These are phyloP conservation scores for Scheffersomyces parashehatae DNA, from an alignment of 1,139 yeast species.

Conservation along the genomic window DNA sequence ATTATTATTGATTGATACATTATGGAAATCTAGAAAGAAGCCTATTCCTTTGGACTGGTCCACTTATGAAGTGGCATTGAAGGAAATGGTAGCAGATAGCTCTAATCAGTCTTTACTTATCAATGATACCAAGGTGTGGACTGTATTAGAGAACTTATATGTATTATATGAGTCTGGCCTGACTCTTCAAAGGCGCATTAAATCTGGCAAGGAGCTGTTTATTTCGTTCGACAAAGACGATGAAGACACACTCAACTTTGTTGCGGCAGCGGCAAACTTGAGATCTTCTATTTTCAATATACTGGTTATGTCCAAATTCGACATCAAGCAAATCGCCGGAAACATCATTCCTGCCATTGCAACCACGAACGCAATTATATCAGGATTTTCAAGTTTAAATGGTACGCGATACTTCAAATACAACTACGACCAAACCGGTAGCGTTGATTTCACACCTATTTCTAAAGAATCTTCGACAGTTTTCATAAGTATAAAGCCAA, in stretches of 20 bases:
- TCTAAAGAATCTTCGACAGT: constrained; percentile 47
- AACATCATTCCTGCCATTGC: constrained; percentile 98
- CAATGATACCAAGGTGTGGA: constrained; percentile 66
- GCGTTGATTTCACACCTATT: constrained; percentile 19
- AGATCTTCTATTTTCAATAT: constrained; percentile 75
- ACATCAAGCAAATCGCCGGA: constrained; percentile 92
- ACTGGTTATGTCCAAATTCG: constrained; percentile 75
- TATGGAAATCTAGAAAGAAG: constrained; percentile 71
- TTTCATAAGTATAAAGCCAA: constrained; percentile 67
- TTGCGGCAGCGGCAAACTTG: constrained; percentile 83
- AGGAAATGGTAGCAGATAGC: constrained; percentile 11
- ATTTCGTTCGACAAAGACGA: constrained; percentile 93
- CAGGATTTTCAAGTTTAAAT: constrained; percentile 76
- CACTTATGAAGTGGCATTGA: constrained; percentile 16
- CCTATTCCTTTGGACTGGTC: constrained; percentile 62
- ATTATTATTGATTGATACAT: constrained; percentile 65
- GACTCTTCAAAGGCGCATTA: constrained; percentile 52
- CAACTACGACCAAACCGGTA: constrained; percentile 15
- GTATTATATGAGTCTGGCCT: constrained; percentile 56
- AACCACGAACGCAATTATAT: constrained; percentile 92
- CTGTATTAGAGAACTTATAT: constrained; percentile 59
- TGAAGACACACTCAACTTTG: constrained; percentile 84
- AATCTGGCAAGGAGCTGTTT: constrained; percentile 39
- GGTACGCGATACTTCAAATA: constrained; percentile 57
- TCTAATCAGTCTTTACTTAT: constrained; percentile 21